Percentiles rank a stretch among this genome's conserved stretches.
Evolutionary conservation across 495 filamentous ascomycete genomes (phyloP).

Genomic region (Neurospora terricola): DNA sequence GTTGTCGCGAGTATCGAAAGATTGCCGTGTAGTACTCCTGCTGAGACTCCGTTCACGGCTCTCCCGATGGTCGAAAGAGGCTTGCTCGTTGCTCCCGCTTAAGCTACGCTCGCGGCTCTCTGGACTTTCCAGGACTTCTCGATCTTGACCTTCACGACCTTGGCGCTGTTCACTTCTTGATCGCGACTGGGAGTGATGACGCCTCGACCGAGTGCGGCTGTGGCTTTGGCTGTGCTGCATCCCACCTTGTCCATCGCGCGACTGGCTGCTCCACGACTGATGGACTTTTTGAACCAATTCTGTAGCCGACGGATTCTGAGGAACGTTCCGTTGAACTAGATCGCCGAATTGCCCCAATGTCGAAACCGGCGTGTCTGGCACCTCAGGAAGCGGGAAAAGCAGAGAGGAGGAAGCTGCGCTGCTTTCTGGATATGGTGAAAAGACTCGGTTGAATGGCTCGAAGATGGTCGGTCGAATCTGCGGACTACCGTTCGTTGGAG

Average conservation of each 20-base stretch:
- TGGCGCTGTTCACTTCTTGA: not conserved
- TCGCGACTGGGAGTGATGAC: not conserved
- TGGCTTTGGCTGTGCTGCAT: not conserved
- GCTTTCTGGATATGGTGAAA: not conserved
- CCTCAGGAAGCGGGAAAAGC: not conserved
- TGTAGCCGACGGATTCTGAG: not conserved
- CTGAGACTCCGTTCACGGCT: no score
- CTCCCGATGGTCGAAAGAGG: no score
- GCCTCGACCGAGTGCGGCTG: not conserved
- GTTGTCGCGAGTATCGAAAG: no score
- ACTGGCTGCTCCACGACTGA: not conserved
- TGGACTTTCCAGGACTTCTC: not conserved
- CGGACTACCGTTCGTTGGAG: not conserved
- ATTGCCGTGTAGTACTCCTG: no score
- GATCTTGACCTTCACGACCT: not conserved
- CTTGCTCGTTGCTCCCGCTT: no score
- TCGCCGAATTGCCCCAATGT: not conserved
- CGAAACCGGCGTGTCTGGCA: not conserved
- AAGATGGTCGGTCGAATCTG: not conserved
- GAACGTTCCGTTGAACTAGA: no score
- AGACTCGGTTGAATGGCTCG: not conserved
- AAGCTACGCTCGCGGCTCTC: no score
- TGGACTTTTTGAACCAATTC: not conserved
- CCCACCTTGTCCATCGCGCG: not conserved
- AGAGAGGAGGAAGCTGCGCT: not conserved